phyloP scores from a whole-genome alignment of 495 filamentous ascomycete genomes.

The Trypethelium eluteriae region DNA sequence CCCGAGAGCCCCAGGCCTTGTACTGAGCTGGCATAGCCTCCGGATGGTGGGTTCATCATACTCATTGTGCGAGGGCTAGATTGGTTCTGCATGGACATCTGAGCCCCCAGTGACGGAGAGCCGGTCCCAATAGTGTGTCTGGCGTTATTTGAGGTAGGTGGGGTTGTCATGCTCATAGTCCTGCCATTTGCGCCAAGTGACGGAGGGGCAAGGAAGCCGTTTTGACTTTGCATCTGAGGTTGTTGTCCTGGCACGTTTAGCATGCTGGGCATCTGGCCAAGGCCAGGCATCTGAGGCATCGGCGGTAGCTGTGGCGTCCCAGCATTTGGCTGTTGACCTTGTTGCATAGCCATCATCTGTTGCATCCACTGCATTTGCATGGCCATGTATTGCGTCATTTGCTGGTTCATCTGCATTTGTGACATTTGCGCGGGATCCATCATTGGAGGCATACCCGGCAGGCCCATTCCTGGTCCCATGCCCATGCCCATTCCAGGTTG shows the following conservation, averaged over 20 bases:
- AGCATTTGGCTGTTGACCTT: constrained; percentile 28
- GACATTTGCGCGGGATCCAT: constrained; percentile 16
- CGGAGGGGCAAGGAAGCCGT: constrained; percentile 2
- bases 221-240: constrained; percentile 13
- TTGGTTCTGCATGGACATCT: constrained; percentile 9
- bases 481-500: constrained; percentile 40
- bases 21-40: constrained; percentile 19
- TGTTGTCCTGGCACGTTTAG: constrained; percentile 9
- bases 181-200: constrained; percentile 12
- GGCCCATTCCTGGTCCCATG: constrained; percentile 42
- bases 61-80: constrained; percentile 23
- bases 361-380: constrained; percentile 86
- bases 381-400: constrained; percentile 85
- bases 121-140: constrained; percentile 14
- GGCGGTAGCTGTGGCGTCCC: constrained; percentile 14
- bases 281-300: constrained; percentile 4
- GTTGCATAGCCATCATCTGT: constrained; percentile 57
- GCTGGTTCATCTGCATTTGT: constrained; percentile 56
- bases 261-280: constrained; percentile 10
- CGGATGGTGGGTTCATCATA: constrained; percentile 25
- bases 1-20: constrained; percentile 42
- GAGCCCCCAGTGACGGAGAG: background rate
- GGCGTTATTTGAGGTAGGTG: constrained; percentile 11
- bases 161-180: constrained; percentile 8
- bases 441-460: constrained; percentile 26